Percentiles rank a stretch among this genome's conserved stretches.
Evolutionary conservation across 2,329 filamentous ascomycete genomes (phyloP).

Genomic region (Neopestalotiopsis clavispora): DNA sequence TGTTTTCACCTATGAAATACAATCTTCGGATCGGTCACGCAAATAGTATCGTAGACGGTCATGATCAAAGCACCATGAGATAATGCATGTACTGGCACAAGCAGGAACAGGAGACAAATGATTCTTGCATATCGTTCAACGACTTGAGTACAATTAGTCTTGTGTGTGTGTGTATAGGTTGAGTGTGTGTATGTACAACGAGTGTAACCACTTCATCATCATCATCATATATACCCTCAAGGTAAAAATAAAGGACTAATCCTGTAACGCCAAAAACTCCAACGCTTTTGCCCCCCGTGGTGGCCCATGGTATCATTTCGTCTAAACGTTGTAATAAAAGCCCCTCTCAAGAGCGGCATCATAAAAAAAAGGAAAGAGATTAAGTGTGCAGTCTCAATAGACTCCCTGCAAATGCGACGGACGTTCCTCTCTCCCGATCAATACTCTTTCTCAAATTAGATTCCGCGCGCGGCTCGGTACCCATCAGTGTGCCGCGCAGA

Average conservation of each 20-base stretch:
- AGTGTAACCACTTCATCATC: not conserved
- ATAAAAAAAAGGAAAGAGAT: not conserved
- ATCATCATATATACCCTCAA: not conserved
- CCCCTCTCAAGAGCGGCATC: no score
- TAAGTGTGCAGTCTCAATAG: not conserved
- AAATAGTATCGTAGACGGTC: no score
- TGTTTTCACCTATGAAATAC: no score
- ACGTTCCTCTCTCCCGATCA: not conserved
- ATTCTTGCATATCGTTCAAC: no score
- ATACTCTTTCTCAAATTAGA: not conserved
- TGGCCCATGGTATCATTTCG: conserved; percentile 9
- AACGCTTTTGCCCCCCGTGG: conserved; percentile 4
- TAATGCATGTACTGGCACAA: no score
- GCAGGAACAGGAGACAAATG: no score
- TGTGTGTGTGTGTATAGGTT: not conserved
- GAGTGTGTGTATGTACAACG: conserved; percentile 1
- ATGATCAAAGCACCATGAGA: no score
- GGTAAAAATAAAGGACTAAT: not conserved
- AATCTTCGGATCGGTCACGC: no score
- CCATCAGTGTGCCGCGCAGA: not conserved
- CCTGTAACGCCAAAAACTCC: conserved; percentile 8
- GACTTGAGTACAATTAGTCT: no score
- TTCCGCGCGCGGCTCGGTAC: not conserved
- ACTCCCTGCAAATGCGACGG: conserved; percentile 6
- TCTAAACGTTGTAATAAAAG: not conserved